Percentiles rank a stretch among this genome's conserved stretches.
These are phyloP conservation scores for Diaporthe humulicola DNA, from an alignment of 2,329 filamentous ascomycete species.

Conservation along the genomic window DNA sequence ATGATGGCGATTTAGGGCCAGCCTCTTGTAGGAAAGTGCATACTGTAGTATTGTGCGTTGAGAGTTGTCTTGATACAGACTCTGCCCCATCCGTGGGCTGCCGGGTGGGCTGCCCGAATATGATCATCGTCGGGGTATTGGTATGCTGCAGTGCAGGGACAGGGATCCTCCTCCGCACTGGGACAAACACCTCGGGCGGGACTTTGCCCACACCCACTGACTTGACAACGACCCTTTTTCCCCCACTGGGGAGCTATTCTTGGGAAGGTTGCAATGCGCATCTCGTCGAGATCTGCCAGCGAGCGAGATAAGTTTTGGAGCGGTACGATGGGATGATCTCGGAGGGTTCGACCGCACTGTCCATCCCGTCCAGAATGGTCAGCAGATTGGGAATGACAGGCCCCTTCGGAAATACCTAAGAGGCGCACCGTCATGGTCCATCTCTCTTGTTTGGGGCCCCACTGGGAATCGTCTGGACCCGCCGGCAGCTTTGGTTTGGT, in stretches of 20 bases:
- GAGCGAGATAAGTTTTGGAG: constrained; percentile 28
- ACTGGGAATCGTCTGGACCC: constrained; percentile 4
- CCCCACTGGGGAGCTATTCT: constrained; percentile 1
- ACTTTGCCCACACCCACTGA: not conserved
- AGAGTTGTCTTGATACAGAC: not conserved
- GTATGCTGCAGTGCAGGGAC: constrained; percentile 12
- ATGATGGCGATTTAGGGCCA: not conserved
- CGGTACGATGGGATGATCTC: constrained; percentile 26
- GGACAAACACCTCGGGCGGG: not conserved
- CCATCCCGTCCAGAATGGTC: not conserved
- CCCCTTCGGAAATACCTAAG: constrained; percentile 27
- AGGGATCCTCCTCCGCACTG: constrained; percentile 20
- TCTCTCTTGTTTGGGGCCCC: constrained; percentile 2
- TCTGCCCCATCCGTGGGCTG: not conserved
- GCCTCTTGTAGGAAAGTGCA: not conserved
- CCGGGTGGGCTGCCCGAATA: not conserved
- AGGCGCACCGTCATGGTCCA: constrained; percentile 15
- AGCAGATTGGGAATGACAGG: constrained; percentile 21
- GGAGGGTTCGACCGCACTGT: not conserved
- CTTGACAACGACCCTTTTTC: not conserved
- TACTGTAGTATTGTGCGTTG: not conserved
- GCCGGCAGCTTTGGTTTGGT: not conserved
- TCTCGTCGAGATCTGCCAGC: constrained; percentile 14
- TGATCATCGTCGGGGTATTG: constrained; percentile 23
- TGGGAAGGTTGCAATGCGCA: constrained; percentile 12